These are phyloP conservation scores for Diaporthe caulivora DNA, from an alignment of 2,329 filamentous ascomycete species.

Conservation along the genomic window DNA sequence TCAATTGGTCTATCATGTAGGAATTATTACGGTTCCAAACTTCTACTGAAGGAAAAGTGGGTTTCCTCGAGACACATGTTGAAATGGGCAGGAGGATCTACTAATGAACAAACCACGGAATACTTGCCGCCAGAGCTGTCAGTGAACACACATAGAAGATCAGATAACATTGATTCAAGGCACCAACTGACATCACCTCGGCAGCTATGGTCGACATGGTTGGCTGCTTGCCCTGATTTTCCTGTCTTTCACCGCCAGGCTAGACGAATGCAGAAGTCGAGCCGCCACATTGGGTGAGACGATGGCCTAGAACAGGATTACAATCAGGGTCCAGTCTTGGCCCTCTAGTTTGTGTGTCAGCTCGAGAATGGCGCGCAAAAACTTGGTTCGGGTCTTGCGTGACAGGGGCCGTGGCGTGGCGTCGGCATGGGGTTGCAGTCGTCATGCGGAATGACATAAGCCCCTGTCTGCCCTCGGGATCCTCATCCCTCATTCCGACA, in stretches of 20 bases:
- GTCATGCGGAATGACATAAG: slow-evolving; percentile 31
- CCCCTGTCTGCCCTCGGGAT: background rate
- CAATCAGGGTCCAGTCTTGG: slow-evolving; percentile 9
- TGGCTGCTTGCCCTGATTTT: slow-evolving; percentile 22
- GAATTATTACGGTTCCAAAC: too few relatives aligned
- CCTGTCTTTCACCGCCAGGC: background rate
- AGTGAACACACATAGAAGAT: background rate
- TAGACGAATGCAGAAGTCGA: slow-evolving; percentile 8
- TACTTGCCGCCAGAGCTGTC: background rate
- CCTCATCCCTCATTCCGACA: background rate
- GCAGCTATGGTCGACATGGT: background rate
- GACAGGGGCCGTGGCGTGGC: background rate
- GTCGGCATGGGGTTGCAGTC: slow-evolving; percentile 1
- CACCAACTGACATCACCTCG: slow-evolving; percentile 26
- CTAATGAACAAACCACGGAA: background rate
- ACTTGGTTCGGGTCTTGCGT: slow-evolving; percentile 18
- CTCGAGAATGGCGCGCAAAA: slow-evolving; percentile 1
- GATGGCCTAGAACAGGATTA: background rate
- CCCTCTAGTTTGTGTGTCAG: background rate
- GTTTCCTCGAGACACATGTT: background rate
- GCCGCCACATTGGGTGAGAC: background rate
- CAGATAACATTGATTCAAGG: background rate
- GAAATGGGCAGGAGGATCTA: too few relatives aligned
- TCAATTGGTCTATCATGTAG: background rate
- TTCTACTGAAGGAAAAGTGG: background rate